phyloP scores from a whole-genome alignment of 2,329 filamentous ascomycete species.

The Aspergillus novofumigatus region DNA sequence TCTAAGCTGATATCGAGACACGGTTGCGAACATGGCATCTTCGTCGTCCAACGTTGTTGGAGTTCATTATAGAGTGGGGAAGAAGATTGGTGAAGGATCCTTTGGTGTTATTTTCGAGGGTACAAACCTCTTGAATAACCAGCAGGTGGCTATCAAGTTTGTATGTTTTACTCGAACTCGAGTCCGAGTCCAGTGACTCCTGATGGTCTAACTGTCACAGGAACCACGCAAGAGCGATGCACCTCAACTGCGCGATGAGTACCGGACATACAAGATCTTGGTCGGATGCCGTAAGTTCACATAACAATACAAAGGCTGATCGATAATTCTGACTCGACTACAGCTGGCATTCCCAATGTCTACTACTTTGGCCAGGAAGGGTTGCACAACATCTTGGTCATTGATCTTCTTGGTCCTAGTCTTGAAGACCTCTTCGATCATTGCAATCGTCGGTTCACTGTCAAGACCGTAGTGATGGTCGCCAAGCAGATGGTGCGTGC shows the following conservation, averaged over 20 bases:
- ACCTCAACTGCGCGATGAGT: conserved; percentile 95
- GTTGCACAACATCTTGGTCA: conserved; percentile 97
- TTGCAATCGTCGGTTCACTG: conserved; percentile 89
- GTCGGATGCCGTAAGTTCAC: conserved; percentile 89
- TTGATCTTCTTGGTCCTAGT: conserved; percentile 90
- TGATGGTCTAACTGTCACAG: conserved; percentile 45
- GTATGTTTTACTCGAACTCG: conserved; percentile 52
- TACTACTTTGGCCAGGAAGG: conserved; percentile 99
- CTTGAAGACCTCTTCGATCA: conserved; percentile 97
- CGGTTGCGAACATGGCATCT: conserved; percentile 61
- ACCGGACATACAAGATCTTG: conserved; percentile 98
- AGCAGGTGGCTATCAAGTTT: conserved; percentile 99
- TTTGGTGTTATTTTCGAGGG: conserved; percentile 99
- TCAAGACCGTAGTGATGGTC: conserved; percentile 98
- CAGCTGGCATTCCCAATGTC: conserved; percentile 97
- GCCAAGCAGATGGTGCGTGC: conserved; percentile 87
- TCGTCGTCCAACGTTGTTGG: conserved; percentile 96
- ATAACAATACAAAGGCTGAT: conserved; percentile 10
- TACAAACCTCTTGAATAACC: conserved; percentile 97
- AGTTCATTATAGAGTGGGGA: conserved; percentile 96
- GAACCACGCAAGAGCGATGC: conserved; percentile 99
- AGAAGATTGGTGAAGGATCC: conserved; percentile 98
- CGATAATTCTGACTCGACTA: conserved; percentile 30
- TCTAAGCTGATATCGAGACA: conserved; percentile 11
- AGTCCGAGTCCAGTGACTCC: not conserved